A percentile compares a stretch with the other conserved stretches of the same genome.
phyloP scores from a whole-genome alignment of 345 rosid species.

The Brassica cretica region DNA sequence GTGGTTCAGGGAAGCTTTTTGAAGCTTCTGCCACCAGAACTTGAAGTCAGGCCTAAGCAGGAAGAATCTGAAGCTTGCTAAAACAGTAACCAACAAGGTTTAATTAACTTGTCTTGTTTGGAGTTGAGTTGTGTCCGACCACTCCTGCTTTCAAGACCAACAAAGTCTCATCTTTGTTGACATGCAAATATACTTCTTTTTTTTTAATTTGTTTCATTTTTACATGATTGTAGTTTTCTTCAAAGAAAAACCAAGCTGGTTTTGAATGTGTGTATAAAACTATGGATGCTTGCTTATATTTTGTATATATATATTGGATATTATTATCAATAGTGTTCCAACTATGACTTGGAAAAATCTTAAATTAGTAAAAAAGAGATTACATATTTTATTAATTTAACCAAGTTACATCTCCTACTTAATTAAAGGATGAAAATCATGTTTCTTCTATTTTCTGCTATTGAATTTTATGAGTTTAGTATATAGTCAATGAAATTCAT shows the following conservation, averaged over 20 bases:
- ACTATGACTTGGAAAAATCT: neutral
- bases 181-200: slow-evolving; percentile 1
- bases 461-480: too few species aligned
- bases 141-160: slow-evolving; percentile 14
- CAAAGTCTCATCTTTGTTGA: slow-evolving; percentile 5
- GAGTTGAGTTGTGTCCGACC: slow-evolving; percentile 28
- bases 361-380: neutral
- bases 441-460: too few species aligned
- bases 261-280: neutral
- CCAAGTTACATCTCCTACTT: neutral
- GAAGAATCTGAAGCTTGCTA: slow-evolving; percentile 37
- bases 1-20: slow-evolving; percentile 61
- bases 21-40: slow-evolving; percentile 58
- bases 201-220: neutral
- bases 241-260: neutral
- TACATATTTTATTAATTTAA: neutral
- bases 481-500: too few species aligned
- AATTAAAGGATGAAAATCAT: neutral
- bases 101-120: neutral
- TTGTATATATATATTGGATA: slow-evolving; percentile 12
- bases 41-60: slow-evolving; percentile 48
- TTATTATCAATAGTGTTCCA: neutral
- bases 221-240: slow-evolving; percentile 1
- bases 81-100: neutral
- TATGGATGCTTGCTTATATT: slow-evolving; percentile 11